Base-by-base conservation (phyloP, 257 asterid species). In the Phtheirospermum japonicum region DNA sequence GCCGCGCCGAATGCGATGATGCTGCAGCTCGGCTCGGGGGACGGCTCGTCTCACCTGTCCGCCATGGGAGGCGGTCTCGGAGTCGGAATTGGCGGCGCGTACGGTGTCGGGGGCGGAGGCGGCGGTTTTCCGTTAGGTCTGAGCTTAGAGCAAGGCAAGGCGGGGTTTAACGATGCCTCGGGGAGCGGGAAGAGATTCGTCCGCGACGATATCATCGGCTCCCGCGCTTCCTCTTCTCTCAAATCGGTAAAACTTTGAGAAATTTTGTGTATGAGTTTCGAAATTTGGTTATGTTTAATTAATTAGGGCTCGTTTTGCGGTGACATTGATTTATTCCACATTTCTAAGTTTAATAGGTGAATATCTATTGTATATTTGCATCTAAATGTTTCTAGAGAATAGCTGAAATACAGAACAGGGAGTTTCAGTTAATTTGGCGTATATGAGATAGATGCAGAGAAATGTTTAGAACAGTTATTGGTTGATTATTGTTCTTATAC, bases 71-170 rank as follows among this genome's bases (percentile, higher is more conserved):
- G 67, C 63, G 86, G 87, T 16, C 62, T 75, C 31, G 90, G 88
- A n/a, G 71, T 69, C 20, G 77, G 79, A 23, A 59, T 74, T 48
- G 88, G 86, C 43, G 72, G 80, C 4, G 72, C 57, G 2, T 75
- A 70, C 33, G 83, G 76, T 2, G 75, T 67, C 12, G 86, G 77
- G 6, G 78, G 80, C 17, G 83, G 80, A 4, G 77, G 82, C 0
- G 85, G 77, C 9, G 83, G 86, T 30, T 92, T 85, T 73, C 99
- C 99, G n/a, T 69, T 92, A 45, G 97, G 94, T 49, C 66, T 92
- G 85, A 89, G 97, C 76, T 82, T 86, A 68, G 99, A 93, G 51
- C 95, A 83, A 34, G 91, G 96, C 73, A 92, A 80, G 52, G 68
- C 81, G 39, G 95, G 87, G 59, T 89, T 77, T 39, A 67, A 68